These are phyloP conservation scores for Trifolium pratense DNA, from an alignment of 306 rosid species.

Conservation along the genomic window DNA sequence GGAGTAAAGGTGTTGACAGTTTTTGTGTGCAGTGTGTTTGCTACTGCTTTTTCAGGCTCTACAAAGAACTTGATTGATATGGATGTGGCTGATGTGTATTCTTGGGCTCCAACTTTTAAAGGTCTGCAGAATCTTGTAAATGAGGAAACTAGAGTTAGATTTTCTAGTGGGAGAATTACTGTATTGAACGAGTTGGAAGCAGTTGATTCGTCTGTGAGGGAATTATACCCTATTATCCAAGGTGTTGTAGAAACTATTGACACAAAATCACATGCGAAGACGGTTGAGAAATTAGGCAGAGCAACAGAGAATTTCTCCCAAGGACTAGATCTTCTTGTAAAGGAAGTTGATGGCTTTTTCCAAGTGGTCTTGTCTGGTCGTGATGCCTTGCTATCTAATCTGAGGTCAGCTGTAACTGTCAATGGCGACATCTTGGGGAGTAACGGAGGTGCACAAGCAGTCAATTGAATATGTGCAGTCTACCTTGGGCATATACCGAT, in stretches of 20 bases:
- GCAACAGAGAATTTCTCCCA: conserved; percentile 61
- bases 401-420: conserved; percentile 60
- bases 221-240: conserved; percentile 67
- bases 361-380: conserved; percentile 75
- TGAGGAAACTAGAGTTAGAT: conserved; percentile 57
- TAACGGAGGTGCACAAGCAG: conserved; percentile 43
- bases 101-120: conserved; percentile 76
- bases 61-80: conserved; percentile 52
- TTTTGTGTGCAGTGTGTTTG: conserved; percentile 73
- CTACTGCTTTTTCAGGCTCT: conserved; percentile 72
- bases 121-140: conserved; percentile 67
- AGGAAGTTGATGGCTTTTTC: conserved; percentile 86
- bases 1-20: conserved; percentile 81
- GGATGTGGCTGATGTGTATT: conserved; percentile 57
- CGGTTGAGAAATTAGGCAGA: conserved; percentile 53
- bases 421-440: conserved; percentile 35
- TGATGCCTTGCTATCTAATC: conserved; percentile 70
- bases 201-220: conserved; percentile 65
- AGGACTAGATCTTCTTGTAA: conserved; percentile 78
- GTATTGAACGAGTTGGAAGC: conserved; percentile 71
- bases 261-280: conserved; percentile 44
- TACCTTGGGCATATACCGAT: conserved; percentile 31
- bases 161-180: conserved; percentile 53
- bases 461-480: conserved; percentile 49
- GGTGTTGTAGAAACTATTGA: conserved; percentile 45